These are phyloP conservation scores for Firmiana major DNA, from an alignment of 345 rosid species.

Conservation along the genomic window DNA sequence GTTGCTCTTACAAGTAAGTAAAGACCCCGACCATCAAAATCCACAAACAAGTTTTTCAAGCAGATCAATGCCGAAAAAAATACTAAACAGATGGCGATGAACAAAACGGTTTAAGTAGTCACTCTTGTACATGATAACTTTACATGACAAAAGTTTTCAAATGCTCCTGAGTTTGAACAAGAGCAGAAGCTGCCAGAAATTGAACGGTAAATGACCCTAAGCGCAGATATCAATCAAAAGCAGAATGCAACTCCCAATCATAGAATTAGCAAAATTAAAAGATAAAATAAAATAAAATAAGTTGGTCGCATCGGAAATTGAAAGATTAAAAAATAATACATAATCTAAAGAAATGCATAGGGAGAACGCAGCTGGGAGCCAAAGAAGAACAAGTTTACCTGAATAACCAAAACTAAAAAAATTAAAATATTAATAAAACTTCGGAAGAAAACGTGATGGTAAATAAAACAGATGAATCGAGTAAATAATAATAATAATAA, in stretches of 20 bases:
- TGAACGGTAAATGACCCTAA: not conserved
- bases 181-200: not conserved
- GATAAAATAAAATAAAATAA: not conserved
- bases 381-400: not conserved
- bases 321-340: not conserved
- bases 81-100: not conserved
- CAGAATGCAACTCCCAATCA: not conserved
- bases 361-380: not conserved
- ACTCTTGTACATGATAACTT: not conserved
- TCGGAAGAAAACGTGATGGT: not conserved
- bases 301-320: not conserved
- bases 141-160: not conserved
- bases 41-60: conserved; percentile 5
- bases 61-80: not conserved
- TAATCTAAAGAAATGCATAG: not conserved
- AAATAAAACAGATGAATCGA: not conserved
- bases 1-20: not conserved
- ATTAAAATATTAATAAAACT: not conserved
- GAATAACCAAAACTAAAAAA: not conserved
- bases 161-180: not conserved
- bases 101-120: not conserved
- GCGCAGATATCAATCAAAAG: not conserved
- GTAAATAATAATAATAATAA: not conserved
- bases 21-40: not conserved
- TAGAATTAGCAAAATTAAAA: not conserved